These are phyloP conservation scores for Lecanoromycetidae sp. DNA, from an alignment of 2,329 filamentous ascomycete species.

Conservation along the genomic window DNA sequence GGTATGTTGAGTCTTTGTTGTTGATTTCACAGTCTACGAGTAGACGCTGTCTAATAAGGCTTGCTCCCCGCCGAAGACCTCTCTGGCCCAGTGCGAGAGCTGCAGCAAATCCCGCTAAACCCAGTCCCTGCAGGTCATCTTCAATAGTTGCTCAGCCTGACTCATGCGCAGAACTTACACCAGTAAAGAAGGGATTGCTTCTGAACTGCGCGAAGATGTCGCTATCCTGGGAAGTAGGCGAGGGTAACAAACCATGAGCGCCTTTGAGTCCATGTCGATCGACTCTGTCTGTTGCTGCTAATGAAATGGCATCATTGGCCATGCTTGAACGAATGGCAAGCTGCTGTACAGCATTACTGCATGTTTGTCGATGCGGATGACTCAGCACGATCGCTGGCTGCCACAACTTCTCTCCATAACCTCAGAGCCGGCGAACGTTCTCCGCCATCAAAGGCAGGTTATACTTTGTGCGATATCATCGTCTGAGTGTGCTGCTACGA, in stretches of 20 bases:
- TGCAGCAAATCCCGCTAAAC: slow-evolving; percentile 78
- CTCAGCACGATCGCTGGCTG: too few relatives aligned
- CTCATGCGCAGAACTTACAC: slow-evolving; percentile 25
- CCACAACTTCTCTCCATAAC: too few relatives aligned
- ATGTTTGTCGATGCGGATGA: too few relatives aligned
- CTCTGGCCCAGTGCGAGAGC: slow-evolving; percentile 69
- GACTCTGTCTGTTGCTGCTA: slow-evolving; percentile 1
- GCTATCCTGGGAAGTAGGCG: slow-evolving; percentile 23
- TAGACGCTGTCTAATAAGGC: slow-evolving; percentile 67
- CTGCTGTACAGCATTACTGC: not conserved
- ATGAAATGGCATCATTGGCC: slow-evolving; percentile 9
- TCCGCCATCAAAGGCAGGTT: too few relatives aligned
- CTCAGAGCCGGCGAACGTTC: too few relatives aligned
- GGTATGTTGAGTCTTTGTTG: slow-evolving; percentile 83
- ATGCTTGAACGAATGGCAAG: slow-evolving; percentile 1
- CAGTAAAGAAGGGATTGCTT: slow-evolving; percentile 39
- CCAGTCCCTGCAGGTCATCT: slow-evolving; percentile 52
- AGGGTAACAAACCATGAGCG: slow-evolving; percentile 13
- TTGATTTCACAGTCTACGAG: slow-evolving; percentile 94
- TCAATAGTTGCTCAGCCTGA: not conserved
- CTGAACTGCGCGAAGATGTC: slow-evolving; percentile 34
- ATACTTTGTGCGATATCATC: too few relatives aligned
- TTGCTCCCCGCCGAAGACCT: slow-evolving; percentile 58
- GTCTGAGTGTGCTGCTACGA: too few relatives aligned
- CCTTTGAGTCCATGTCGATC: slow-evolving; percentile 1